Percentiles rank a stretch among this genome's conserved stretches.
These are phyloP conservation scores for Glomus cerebriforme DNA, from an alignment of 192 early-diverging fungal genomes.

Conservation along the genomic window DNA sequence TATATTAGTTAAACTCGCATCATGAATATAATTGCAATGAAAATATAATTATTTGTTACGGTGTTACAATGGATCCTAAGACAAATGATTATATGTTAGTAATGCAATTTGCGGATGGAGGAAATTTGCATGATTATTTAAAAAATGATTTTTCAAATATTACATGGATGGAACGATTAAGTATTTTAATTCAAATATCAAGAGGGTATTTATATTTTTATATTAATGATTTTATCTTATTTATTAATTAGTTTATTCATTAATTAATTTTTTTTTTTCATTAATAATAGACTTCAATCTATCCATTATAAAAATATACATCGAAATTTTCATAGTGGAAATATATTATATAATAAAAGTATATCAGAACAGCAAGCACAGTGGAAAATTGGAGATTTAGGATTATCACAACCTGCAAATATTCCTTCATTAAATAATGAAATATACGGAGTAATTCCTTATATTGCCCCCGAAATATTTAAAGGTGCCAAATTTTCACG, in stretches of 20 bases:
- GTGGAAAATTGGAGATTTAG: not conserved
- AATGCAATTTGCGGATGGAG: constrained; percentile 14
- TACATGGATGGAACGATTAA: not conserved
- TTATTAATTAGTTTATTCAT: no score
- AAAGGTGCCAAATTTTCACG: not conserved
- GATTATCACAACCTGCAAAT: not conserved
- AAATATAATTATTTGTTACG: not conserved
- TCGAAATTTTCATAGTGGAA: constrained; percentile 18
- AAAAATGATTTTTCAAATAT: not conserved
- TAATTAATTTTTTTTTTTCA: no score
- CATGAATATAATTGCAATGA: not conserved
- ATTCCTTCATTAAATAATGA: not conserved
- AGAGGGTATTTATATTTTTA: not conserved
- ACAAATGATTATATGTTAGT: constrained; percentile 2
- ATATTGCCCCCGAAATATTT: not conserved
- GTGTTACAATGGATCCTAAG: not conserved
- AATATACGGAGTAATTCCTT: not conserved
- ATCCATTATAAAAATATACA: constrained; percentile 1
- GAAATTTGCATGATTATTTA: constrained; percentile 2
- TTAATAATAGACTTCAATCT: no score
- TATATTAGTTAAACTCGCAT: not conserved
- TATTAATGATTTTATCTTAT: no score
- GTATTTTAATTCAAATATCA: not conserved
- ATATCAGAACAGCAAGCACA: no score
- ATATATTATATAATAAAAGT: not conserved